Conservation (phyloP, 257 asterid genomes). For the Buddleja alternifolia region DNA sequence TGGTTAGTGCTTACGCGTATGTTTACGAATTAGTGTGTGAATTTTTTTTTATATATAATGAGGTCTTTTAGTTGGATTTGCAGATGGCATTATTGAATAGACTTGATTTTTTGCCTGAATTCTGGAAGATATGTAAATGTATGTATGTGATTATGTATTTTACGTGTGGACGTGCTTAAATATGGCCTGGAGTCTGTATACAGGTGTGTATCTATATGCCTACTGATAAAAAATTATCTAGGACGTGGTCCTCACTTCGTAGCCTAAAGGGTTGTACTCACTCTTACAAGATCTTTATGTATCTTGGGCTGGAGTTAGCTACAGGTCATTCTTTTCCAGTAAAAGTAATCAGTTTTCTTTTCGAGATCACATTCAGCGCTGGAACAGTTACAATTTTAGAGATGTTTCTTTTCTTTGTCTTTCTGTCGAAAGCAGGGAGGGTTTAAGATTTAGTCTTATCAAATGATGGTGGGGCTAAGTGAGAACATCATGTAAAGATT, state of each 20-base stretch:
- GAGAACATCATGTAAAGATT: neutral
- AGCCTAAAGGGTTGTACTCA: neutral
- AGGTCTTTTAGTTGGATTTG: conserved; percentile 16
- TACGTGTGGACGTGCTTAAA: neutral
- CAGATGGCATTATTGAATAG: neutral
- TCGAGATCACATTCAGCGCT: neutral
- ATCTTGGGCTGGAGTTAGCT: neutral
- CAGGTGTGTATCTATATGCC: neutral
- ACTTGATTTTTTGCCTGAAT: conserved; percentile 10
- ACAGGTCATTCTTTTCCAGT: neutral
- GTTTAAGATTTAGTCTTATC: neutral
- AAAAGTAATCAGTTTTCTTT: neutral
- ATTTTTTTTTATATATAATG: conserved; percentile 1
- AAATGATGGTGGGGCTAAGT: neutral
- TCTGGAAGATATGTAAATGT: conserved; percentile 6
- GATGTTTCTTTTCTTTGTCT: neutral
- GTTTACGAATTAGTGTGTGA: neutral
- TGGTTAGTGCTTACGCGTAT: conserved; percentile 7
- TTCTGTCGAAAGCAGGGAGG: neutral
- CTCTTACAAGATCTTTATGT: neutral
- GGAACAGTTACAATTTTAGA: neutral
- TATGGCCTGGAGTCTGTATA: conserved; percentile 16
- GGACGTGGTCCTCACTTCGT: neutral
- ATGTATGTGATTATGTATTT: neutral
- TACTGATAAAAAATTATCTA: neutral